Evolutionary conservation across 2,329 filamentous ascomycete species (phyloP).

Genomic region (Paraconiothyrium sp.): DNA sequence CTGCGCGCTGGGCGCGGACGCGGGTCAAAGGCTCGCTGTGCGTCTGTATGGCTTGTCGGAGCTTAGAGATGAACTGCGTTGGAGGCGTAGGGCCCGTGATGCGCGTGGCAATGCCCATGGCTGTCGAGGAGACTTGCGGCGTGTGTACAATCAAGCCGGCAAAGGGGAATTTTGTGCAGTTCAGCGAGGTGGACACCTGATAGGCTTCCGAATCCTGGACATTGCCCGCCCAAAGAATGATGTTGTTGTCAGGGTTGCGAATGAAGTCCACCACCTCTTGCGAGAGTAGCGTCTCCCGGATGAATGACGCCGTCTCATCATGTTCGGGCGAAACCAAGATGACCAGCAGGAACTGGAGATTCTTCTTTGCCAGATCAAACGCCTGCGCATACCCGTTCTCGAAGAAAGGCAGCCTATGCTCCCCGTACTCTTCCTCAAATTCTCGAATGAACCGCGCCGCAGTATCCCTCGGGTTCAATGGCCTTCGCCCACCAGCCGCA

Average conservation of each 20-base stretch:
- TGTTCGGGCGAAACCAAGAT: conserved; percentile 91
- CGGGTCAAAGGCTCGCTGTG: conserved; percentile 79
- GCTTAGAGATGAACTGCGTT: conserved; percentile 76
- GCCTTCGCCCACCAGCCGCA: conserved; percentile 74
- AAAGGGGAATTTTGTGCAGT: conserved; percentile 93
- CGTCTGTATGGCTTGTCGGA: conserved; percentile 76
- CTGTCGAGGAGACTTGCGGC: conserved; percentile 80
- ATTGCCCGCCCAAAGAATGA: conserved; percentile 92
- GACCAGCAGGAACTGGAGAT: conserved; percentile 91
- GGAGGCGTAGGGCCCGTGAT: conserved; percentile 77
- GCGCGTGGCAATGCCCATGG: conserved; percentile 89
- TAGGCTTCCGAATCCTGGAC: conserved; percentile 94
- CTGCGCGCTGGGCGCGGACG: conserved; percentile 77
- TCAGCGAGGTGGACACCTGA: conserved; percentile 86
- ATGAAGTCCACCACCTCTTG: conserved; percentile 78
- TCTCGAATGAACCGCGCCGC: conserved; percentile 89
- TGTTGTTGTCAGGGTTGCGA: conserved; percentile 77
- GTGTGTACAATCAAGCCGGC: conserved; percentile 87
- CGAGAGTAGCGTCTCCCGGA: conserved; percentile 81
- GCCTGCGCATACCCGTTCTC: conserved; percentile 93
- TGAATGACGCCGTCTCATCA: conserved; percentile 86
- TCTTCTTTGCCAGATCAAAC: conserved; percentile 86
- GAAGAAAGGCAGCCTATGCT: conserved; percentile 76
- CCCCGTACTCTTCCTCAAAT: conserved; percentile 92
- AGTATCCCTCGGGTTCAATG: conserved; percentile 85